Evolutionary conservation across 129 eudicot species (phyloP).

Genomic region (Centrapalus pauciflorus): DNA sequence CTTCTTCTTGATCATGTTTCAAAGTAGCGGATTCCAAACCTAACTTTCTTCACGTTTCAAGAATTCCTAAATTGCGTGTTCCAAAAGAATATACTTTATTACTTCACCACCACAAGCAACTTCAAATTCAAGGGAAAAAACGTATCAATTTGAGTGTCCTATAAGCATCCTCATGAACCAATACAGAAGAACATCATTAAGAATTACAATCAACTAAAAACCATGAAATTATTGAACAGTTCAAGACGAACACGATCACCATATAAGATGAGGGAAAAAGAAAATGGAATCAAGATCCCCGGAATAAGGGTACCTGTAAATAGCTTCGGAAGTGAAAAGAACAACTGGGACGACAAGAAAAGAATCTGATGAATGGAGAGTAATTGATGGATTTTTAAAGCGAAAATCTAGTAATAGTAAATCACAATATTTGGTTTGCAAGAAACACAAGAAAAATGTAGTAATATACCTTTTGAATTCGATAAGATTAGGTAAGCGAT

Average conservation of each 20-base stretch:
- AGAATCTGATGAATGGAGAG: not conserved
- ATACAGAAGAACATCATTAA: not conserved
- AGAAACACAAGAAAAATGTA: not conserved
- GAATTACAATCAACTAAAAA: not conserved
- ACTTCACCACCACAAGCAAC: constrained; percentile 19
- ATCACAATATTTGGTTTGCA: not conserved
- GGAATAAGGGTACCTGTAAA: constrained; percentile 21
- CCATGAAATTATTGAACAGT: not conserved
- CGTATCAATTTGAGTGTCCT: not conserved
- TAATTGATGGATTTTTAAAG: not conserved
- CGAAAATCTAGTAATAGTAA: not conserved
- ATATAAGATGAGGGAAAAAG: not conserved
- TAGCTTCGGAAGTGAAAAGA: constrained; percentile 13
- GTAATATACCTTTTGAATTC: not conserved
- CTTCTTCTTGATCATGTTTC: not conserved
- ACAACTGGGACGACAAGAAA: constrained; percentile 12
- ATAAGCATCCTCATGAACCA: not conserved
- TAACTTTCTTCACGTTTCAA: not conserved
- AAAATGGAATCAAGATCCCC: constrained; percentile 19
- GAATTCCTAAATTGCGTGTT: constrained; percentile 9
- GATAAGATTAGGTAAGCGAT: not conserved
- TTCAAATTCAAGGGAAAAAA: not conserved
- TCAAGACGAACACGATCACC: not conserved
- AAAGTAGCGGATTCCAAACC: not conserved
- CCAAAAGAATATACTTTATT: constrained; percentile 11